A percentile compares a stretch with the other conserved stretches of the same genome.
These are phyloP conservation scores for Yamadazyma philogaea DNA, from an alignment of 805 yeast species.

Conservation along the genomic window DNA sequence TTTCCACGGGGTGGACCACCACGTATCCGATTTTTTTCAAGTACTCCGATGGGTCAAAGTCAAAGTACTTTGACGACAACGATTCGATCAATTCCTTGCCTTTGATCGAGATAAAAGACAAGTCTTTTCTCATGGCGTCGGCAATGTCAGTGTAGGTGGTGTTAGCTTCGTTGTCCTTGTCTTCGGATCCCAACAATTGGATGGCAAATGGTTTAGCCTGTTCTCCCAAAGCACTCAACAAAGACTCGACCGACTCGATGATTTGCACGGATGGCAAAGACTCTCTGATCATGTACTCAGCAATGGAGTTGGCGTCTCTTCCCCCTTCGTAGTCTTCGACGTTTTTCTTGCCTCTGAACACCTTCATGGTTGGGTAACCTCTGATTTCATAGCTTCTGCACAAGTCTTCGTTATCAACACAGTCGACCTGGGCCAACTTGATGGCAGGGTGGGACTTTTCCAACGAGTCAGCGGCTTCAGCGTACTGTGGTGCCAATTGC, in stretches of 20 bases:
- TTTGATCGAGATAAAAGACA: slow-evolving; percentile 48
- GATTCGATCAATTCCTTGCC: slow-evolving; percentile 39
- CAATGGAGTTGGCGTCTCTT: slow-evolving; percentile 77
- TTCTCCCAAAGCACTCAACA: slow-evolving; percentile 49
- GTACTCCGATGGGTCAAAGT: slow-evolving; percentile 28
- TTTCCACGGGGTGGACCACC: slow-evolving; percentile 46
- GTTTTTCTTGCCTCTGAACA: slow-evolving; percentile 56
- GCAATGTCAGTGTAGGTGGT: slow-evolving; percentile 65
- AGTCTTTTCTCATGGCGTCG: slow-evolving; percentile 57
- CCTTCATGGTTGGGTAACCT: slow-evolving; percentile 84
- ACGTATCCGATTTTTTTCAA: slow-evolving; percentile 26
- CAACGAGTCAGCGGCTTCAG: slow-evolving; percentile 66
- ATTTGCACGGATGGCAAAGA: slow-evolving; percentile 63
- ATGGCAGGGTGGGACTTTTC: slow-evolving; percentile 52
- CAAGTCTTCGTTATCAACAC: slow-evolving; percentile 72
- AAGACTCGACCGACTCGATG: slow-evolving; percentile 44
- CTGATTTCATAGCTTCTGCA: slow-evolving; percentile 65
- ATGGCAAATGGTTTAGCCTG: slow-evolving; percentile 55
- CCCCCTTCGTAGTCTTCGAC: slow-evolving; percentile 77
- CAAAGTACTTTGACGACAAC: slow-evolving; percentile 32
- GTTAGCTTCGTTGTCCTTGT: slow-evolving; percentile 32
- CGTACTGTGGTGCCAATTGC: slow-evolving; percentile 75
- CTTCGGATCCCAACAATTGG: slow-evolving; percentile 43
- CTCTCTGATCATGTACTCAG: slow-evolving; percentile 75
- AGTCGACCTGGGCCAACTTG: slow-evolving; percentile 79